A percentile compares a stretch with the other conserved stretches of the same genome.
Conservation (phyloP, 1,139 yeast species). For the Komagataea norvegica region DNA sequence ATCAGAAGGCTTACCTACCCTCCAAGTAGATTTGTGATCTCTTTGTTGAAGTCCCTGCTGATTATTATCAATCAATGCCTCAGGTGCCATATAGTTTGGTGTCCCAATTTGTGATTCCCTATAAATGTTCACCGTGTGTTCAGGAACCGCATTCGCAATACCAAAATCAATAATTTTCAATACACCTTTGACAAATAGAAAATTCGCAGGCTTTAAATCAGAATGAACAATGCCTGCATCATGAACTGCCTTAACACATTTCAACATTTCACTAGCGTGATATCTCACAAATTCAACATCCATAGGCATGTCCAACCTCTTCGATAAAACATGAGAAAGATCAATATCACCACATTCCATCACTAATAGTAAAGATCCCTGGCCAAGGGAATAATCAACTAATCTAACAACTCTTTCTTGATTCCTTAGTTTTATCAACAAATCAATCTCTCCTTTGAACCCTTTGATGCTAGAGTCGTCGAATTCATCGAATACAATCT, state of each 20-base stretch:
- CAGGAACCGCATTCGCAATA: slow-evolving; percentile 91
- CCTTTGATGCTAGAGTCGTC: slow-evolving; percentile 71
- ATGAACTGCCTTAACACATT: slow-evolving; percentile 86
- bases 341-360: slow-evolving; percentile 98
- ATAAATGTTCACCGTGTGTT: slow-evolving; percentile 84
- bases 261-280: slow-evolving; percentile 74
- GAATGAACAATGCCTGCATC: slow-evolving; percentile 87
- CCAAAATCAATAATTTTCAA: slow-evolving; percentile 94
- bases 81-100: slow-evolving; percentile 98
- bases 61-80: slow-evolving; percentile 59
- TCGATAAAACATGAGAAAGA: slow-evolving; percentile 73
- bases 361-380: slow-evolving; percentile 62
- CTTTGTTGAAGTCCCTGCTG: slow-evolving; percentile 27
- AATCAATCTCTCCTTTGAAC: slow-evolving; percentile 85
- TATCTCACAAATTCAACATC: slow-evolving; percentile 79
- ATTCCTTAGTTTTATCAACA: slow-evolving; percentile 55
- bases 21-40: slow-evolving; percentile 52
- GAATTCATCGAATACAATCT: slow-evolving; percentile 75
- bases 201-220: slow-evolving; percentile 94
- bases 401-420: slow-evolving; percentile 75
- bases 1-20: slow-evolving; percentile 93
- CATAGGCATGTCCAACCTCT: slow-evolving; percentile 47
- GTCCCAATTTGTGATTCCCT: slow-evolving; percentile 93
- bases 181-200: slow-evolving; percentile 78
- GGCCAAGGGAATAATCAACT: slow-evolving; percentile 66